These are phyloP conservation scores for Malassezia nana DNA, from an alignment of 1,284 basidiomycete genomes.

Conservation along the genomic window DNA sequence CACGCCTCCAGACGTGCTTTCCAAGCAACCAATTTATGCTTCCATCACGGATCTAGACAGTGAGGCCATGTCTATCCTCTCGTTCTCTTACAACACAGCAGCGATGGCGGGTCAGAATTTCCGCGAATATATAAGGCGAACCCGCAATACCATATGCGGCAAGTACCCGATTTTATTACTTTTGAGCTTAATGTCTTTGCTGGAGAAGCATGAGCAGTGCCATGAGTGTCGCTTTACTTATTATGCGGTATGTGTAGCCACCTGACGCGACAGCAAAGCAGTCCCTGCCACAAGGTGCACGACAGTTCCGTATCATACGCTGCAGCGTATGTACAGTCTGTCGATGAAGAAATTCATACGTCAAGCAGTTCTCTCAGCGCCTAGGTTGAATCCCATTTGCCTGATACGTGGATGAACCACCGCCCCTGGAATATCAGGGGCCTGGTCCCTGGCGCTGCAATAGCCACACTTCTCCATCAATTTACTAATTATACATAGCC, in stretches of 20 bases:
- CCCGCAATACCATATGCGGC: constrained; percentile 94
- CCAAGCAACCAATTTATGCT: constrained; percentile 44
- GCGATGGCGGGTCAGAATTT: constrained; percentile 26
- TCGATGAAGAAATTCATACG: no score
- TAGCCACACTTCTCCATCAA: no score
- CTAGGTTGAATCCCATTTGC: no score
- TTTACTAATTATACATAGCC: no score
- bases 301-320: constrained; percentile 94
- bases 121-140: constrained; percentile 63
- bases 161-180: constrained; percentile 88
- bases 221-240: constrained; percentile 33
- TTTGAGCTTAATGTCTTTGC: constrained; percentile 61
- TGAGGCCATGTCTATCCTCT: constrained; percentile 65
- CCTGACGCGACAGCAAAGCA: constrained; percentile 59
- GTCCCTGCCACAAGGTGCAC: constrained; percentile 58
- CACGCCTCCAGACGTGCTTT: constrained; percentile 8
- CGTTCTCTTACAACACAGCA: constrained; percentile 42
- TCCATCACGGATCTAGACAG: constrained; percentile 68
- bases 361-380: no score
- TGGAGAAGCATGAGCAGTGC: constrained; percentile 53
- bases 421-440: no score
- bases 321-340: constrained; percentile 60
- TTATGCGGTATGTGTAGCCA: constrained; percentile 25
- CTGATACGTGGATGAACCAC: no score
- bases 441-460: no score